Evolutionary conservation across 1,139 yeast species (phyloP), one percentile per base, ranked within the genome.

Genomic region (Yamadazyma mexicana): DNA sequence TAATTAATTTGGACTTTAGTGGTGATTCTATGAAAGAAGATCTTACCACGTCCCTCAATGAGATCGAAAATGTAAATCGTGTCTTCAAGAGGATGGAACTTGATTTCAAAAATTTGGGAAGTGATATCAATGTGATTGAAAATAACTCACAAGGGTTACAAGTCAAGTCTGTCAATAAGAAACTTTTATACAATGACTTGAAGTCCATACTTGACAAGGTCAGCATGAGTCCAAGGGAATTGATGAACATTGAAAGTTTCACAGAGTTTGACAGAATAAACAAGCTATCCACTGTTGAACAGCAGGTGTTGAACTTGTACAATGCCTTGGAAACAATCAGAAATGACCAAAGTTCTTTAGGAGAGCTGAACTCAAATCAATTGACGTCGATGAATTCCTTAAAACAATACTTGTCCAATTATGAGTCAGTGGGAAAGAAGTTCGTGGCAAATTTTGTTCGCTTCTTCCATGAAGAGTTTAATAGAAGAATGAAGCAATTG

Each of bases 101-200:
- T 18, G 69, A 64, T 40, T 67, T 72, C 45, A 65, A 62, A 39
- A 52, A 61, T 31, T 49, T 87, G 37, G 75, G 82, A 3, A 79
- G 79, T 6, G 92, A 86, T 44, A 79, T 89, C 38, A 74, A 77
- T 35, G 76, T 75, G 39, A 83, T 89, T 37, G 96, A 89, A 56
- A 69, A 73, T 32, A 87, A 86, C 54, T 82, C 89, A 1, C 81
- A 83, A 51, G 96, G 96, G 37, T 64, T 89, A 25, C 97, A 91
- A 61, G 85, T 89, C 3, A 84, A 83, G 51, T 80, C 92, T 4
- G 82, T 87, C 29, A 91, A 91, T 60, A 87, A 87, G 59, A 87
- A 87, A 52, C 61, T 74, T 16, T 67, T 91, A 31, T 83, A 81
- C 71, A 77, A 75, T 38, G 92, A 87, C 43, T 72, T 89, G 42